Percentiles rank a stretch among this genome's conserved stretches.
Evolutionary conservation across 75 land plant species (phyloP).

Genomic region (Isoetes taiwanensis): DNA sequence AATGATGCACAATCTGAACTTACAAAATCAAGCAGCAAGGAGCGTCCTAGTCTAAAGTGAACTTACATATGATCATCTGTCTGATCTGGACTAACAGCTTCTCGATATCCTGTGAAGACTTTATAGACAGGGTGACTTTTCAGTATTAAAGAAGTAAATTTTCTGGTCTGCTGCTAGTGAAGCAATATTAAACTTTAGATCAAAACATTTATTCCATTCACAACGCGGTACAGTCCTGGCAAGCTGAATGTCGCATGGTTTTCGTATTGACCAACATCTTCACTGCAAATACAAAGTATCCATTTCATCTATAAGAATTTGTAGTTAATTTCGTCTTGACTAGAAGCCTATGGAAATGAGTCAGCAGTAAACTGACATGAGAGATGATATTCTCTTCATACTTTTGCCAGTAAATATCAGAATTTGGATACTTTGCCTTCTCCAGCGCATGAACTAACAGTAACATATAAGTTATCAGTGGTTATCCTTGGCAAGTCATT

Average conservation of each 20-base stretch:
- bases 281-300: constrained; percentile 26
- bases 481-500: no score
- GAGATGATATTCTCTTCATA: constrained; percentile 75
- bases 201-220: constrained; percentile 80
- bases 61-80: constrained; percentile 60
- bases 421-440: constrained; percentile 86
- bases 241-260: constrained; percentile 72
- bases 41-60: no score
- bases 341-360: no score
- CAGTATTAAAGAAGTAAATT: constrained; percentile 72
- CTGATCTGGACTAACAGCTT: constrained; percentile 45
- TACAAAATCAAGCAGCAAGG: no score
- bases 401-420: constrained; percentile 66
- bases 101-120: constrained; percentile 56
- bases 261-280: constrained; percentile 88
- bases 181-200: constrained; percentile 95
- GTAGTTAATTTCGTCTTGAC: no score
- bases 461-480: no score
- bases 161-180: constrained; percentile 88
- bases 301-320: no score
- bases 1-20: no score
- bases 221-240: constrained; percentile 76
- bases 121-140: constrained; percentile 45
- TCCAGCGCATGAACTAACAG: constrained; percentile 92
- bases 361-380: constrained; percentile 91